phyloP scores from a whole-genome alignment of 2,329 filamentous ascomycete species.

The Nannizzia gypsea region DNA sequence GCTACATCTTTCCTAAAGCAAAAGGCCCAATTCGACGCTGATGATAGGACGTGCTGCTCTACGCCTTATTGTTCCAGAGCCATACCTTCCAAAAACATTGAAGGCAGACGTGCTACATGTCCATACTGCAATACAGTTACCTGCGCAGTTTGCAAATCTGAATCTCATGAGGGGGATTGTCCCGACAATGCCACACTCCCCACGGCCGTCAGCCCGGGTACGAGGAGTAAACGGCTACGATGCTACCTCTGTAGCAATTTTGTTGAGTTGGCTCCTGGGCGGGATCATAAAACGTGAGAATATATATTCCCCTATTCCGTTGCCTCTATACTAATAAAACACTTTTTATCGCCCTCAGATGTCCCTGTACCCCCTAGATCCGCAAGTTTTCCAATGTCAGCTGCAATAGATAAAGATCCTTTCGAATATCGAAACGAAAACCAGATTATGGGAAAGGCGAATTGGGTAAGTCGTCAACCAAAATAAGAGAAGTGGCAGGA shows the following conservation, averaged over 20 bases:
- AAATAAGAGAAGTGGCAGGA: background rate
- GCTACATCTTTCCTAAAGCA: constrained; percentile 33
- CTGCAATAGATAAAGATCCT: constrained; percentile 30
- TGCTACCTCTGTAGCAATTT: constrained; percentile 38
- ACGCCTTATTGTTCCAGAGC: constrained; percentile 36
- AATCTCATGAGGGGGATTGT: constrained; percentile 39
- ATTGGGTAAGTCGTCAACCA: background rate
- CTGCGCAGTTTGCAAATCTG: constrained; percentile 42
- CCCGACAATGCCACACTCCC: constrained; percentile 33
- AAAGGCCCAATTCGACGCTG: constrained; percentile 37
- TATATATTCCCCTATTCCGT: background rate
- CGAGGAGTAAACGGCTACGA: constrained; percentile 40
- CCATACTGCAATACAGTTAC: constrained; percentile 33
- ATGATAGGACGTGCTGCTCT: constrained; percentile 44
- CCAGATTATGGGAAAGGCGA: background rate
- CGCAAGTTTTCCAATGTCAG: constrained; percentile 38
- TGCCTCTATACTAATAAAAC: background rate
- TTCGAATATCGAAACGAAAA: constrained; percentile 20
- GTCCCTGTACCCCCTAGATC: constrained; percentile 38
- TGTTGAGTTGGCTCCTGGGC: constrained; percentile 42
- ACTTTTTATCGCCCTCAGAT: constrained; percentile 24
- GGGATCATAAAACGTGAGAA: constrained; percentile 46
- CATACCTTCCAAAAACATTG: constrained; percentile 28
- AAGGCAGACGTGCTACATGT: constrained; percentile 32
- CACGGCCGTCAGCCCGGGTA: constrained; percentile 32